phyloP scores from a whole-genome alignment of 768 basidiomycete genomes.

The Butyriboletus loyo region DNA sequence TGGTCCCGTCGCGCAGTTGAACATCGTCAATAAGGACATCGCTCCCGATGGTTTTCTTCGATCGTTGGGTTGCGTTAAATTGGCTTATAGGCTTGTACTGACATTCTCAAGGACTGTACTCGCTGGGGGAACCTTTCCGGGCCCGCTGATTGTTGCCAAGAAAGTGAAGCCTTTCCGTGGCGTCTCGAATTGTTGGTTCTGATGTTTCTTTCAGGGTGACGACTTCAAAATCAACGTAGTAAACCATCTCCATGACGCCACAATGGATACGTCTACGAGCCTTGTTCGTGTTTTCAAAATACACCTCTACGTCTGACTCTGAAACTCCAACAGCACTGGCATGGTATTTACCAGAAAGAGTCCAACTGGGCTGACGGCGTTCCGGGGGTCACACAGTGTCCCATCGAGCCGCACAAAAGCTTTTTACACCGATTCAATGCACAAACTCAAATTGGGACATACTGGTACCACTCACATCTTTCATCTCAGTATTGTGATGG shows the following conservation, averaged over 20 bases:
- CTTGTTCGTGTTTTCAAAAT: conserved; percentile 37
- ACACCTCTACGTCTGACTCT: neutral
- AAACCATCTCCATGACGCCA: conserved; percentile 42
- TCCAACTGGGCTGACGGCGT: conserved; percentile 48
- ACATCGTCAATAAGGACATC: conserved; percentile 40
- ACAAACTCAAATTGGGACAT: conserved; percentile 25
- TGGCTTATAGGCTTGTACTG: neutral
- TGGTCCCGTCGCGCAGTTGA: conserved; percentile 28
- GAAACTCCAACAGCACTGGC: conserved; percentile 46
- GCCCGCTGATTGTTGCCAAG: conserved; percentile 39
- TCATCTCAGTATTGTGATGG: conserved; percentile 40
- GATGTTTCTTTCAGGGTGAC: conserved; percentile 33
- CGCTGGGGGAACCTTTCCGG: conserved; percentile 42
- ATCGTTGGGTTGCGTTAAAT: conserved; percentile 30
- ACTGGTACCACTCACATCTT: conserved; percentile 37
- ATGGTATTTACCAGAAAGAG: conserved; percentile 44
- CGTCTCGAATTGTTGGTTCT: neutral
- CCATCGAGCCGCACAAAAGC: conserved; percentile 18
- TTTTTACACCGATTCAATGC: conserved; percentile 23
- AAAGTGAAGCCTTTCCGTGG: conserved; percentile 26
- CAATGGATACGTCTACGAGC: conserved; percentile 50
- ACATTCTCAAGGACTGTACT: conserved; percentile 36
- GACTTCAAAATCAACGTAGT: conserved; percentile 42
- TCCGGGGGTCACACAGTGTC: conserved; percentile 36
- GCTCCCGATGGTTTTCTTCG: conserved; percentile 47